Base-by-base conservation (phyloP, 2,329 filamentous ascomycete genomes). In the Ophiostoma sp. region DNA sequence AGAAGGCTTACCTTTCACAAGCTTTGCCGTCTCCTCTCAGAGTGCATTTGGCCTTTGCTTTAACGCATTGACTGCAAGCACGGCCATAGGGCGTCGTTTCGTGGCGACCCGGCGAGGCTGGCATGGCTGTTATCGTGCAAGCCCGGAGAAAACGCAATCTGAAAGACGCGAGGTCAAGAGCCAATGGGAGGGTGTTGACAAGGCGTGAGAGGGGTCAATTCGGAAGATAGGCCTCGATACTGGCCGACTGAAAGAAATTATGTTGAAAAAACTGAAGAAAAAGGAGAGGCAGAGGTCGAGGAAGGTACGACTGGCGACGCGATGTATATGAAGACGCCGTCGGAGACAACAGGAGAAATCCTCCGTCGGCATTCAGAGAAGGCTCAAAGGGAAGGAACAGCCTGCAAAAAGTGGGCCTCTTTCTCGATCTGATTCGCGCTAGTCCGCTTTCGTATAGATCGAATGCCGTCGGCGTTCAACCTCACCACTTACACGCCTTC, bases 1-100 rank as follows among this genome's bases (percentile, higher is more conserved):
- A n/a, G n/a, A 36, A 39, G 9, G 22, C 63, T 31, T 19, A 73
- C 69, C 74, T 50, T 45, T 75, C 74, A 68, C 73, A 74, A 25
- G 71, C 50, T n/a, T 52, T n/a, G 9, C 63, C 69, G 8, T 42
- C 31, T 2, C 45, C 69, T 8, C 69, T 69, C 3, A 70, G 33
- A 1, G 55, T 72, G 72, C 69, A 75, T 28, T 75, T 75, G 22
- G 74, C 72, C 69, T 75, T 75, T 69, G 69, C 69, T 31, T 64
- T 72, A 31, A 69, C 74, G 36, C 74, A 75, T 15, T 73, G 69
- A n/a, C 15, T 66, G 59, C 74, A 75, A 4, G 72, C 74, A 1
- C 63, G 48, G 28, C 74, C 72, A 33, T 75, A 75, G 0, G 72
- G 45, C 28, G 72, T 70, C 9, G 63, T 69, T 11, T 72, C 50